phyloP scores from a whole-genome alignment of 2,329 filamentous ascomycete species.

The Hirsutella minnesotensis region DNA sequence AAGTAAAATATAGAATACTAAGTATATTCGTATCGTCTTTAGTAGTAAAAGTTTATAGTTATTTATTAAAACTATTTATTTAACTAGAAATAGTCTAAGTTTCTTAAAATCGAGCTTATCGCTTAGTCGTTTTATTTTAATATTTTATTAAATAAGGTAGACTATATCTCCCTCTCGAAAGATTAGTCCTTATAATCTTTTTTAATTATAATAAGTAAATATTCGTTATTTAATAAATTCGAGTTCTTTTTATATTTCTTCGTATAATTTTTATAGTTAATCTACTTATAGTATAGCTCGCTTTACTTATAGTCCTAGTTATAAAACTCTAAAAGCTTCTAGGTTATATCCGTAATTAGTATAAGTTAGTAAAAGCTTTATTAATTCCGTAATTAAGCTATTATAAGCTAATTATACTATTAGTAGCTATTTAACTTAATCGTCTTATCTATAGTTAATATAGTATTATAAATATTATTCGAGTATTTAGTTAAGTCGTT shows the following conservation, averaged over 20 bases:
- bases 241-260: neutral
- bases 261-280: neutral
- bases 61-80: constrained; percentile 1
- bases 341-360: neutral
- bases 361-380: neutral
- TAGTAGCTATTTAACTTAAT: neutral
- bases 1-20: neutral
- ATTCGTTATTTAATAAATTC: neutral
- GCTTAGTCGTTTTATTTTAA: constrained; percentile 1
- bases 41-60: neutral
- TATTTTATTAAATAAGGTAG: constrained; percentile 4
- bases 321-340: neutral
- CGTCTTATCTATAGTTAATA: neutral
- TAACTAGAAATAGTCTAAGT: neutral
- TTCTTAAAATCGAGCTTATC: neutral
- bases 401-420: neutral
- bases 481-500: neutral
- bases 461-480: neutral
- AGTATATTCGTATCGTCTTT: neutral
- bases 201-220: neutral
- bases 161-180: constrained; percentile 4
- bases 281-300: neutral
- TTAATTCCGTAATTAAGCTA: neutral
- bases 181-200: constrained; percentile 2
- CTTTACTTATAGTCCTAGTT: neutral